Base-by-base conservation (phyloP, 805 yeast species). In the Metschnikowia lochheadii region DNA sequence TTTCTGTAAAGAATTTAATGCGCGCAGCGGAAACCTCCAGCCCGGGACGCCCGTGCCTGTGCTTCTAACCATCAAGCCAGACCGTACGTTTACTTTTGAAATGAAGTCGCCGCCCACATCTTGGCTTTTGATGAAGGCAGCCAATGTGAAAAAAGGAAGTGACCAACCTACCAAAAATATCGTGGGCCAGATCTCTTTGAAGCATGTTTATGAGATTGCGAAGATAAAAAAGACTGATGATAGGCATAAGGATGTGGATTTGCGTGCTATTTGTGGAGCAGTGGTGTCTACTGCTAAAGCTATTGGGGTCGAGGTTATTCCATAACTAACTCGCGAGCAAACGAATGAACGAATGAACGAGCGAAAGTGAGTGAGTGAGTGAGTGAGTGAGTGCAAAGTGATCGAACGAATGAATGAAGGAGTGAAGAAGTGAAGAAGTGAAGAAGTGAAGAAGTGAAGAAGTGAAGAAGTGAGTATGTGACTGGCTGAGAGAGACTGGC, bases 1-100 rank as follows among this genome's bases (percentile, higher is more conserved):
- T 69, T 94, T 94, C 63, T 92, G 98, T 73, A 94, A 94, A 69
- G 98, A 94, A 66, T 94, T 94, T 77, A 94, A 94, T 67, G 99
- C 99, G 23, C 84, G 96, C 68, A 90, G 98, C 11, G 96, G 96
- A 6, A 83, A 84, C 57, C 86, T 81, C 64, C 79, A 79, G 48
- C 89, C 95, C 14, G 97, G 96, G 40, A 81, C 82, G 1, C 99
- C 99, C 13, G 80, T 92, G 42, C 99, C 99, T 0, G 91, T 87
- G 40, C 69, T 85, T 38, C 78, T 94, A 46, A 85, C 85, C 0
- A 90, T 94, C 37, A 85, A 83, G 61, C 97, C 97, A n/a, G 98
- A 94, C 69, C 80, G 99, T 69, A 65, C 92, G 0, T 94, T 92
- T 65, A 66, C 83, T 1, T 94, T 94, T 65, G 96, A 87, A 59